These are phyloP conservation scores for Leptodontidium sp. DNA, from an alignment of 2,329 filamentous ascomycete species.

Conservation along the genomic window DNA sequence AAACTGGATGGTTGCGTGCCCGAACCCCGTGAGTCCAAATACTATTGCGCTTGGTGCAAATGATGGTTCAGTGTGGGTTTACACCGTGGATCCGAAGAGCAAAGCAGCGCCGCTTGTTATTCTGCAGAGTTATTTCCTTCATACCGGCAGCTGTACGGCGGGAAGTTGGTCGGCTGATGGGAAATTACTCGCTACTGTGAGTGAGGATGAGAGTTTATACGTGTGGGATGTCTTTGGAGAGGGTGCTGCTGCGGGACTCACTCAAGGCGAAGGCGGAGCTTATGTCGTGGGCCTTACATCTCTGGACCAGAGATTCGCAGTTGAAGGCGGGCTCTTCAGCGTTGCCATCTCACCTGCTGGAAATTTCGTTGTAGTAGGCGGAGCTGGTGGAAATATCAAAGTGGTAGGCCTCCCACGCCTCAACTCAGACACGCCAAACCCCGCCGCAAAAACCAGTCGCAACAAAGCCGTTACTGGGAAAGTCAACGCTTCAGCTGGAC, in stretches of 20 bases:
- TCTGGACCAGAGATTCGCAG: slow-evolving; percentile 87
- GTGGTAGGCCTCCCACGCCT: slow-evolving; percentile 82
- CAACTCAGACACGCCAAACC: slow-evolving; percentile 41
- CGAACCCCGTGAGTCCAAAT: slow-evolving; percentile 75
- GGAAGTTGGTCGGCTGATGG: slow-evolving; percentile 92
- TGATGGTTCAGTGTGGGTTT: slow-evolving; percentile 96
- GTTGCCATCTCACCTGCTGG: slow-evolving; percentile 84
- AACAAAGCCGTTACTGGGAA: slow-evolving; percentile 49
- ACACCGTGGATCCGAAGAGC: slow-evolving; percentile 78
- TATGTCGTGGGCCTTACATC: slow-evolving; percentile 80
- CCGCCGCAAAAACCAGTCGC: slow-evolving; percentile 40
- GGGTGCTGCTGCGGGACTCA: slow-evolving; percentile 59
- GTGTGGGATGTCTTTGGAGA: slow-evolving; percentile 74
- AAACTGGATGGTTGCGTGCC: slow-evolving; percentile 86
- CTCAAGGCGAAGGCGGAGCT: slow-evolving; percentile 62
- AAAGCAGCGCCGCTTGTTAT: slow-evolving; percentile 74
- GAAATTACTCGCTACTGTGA: slow-evolving; percentile 83
- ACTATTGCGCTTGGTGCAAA: slow-evolving; percentile 86
- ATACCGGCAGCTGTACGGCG: slow-evolving; percentile 85
- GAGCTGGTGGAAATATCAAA: slow-evolving; percentile 85
- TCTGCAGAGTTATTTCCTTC: slow-evolving; percentile 90
- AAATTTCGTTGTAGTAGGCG: slow-evolving; percentile 83
- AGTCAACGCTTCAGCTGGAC: slow-evolving; percentile 52
- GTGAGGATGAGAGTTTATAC: slow-evolving; percentile 87
- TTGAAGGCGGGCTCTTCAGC: slow-evolving; percentile 91